A percentile compares a stretch with the other conserved stretches of the same genome.
Conservation (phyloP, 345 rosid genomes). For the Ceriops decandra region DNA sequence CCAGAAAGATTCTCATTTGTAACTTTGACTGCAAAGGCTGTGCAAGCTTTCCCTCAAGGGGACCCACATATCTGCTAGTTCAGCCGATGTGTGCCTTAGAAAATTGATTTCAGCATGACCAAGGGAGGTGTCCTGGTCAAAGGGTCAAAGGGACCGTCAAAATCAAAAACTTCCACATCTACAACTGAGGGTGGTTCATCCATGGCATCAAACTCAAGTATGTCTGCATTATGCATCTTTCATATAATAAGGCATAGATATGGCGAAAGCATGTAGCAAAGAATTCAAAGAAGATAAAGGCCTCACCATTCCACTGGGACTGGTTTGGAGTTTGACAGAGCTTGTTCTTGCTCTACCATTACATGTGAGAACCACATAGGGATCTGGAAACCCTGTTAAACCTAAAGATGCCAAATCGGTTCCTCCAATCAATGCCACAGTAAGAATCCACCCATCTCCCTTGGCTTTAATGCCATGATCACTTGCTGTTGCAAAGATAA, state of each 20-base stretch:
- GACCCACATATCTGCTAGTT: constrained; percentile 76
- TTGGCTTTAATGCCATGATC: constrained; percentile 62
- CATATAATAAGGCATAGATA: constrained; percentile 6
- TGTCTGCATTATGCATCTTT: constrained; percentile 48
- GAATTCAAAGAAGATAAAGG: constrained; percentile 7
- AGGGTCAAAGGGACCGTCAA: constrained; percentile 85
- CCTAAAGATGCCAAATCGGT: constrained; percentile 55
- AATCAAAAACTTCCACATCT: constrained; percentile 84
- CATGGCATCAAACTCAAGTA: constrained; percentile 91
- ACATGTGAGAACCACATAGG: constrained; percentile 79
- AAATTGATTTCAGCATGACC: constrained; percentile 73
- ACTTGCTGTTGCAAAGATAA: constrained; percentile 42
- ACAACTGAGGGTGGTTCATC: constrained; percentile 91
- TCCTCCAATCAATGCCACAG: constrained; percentile 79
- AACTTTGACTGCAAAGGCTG: constrained; percentile 78
- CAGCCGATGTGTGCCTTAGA: too few relatives aligned
- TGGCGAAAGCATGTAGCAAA: neutral
- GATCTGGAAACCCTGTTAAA: constrained; percentile 56
- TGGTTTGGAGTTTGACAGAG: constrained; percentile 74
- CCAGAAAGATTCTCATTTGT: constrained; percentile 69
- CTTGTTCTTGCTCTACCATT: constrained; percentile 82
- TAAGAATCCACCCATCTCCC: constrained; percentile 91
- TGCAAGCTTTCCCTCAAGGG: constrained; percentile 77
- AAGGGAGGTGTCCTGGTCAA: constrained; percentile 55
- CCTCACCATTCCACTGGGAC: constrained; percentile 82